A percentile compares a stretch with the other conserved stretches of the same genome.
Evolutionary conservation across 768 basidiomycete species (phyloP).

Genomic region (Agrocybe praecox): DNA sequence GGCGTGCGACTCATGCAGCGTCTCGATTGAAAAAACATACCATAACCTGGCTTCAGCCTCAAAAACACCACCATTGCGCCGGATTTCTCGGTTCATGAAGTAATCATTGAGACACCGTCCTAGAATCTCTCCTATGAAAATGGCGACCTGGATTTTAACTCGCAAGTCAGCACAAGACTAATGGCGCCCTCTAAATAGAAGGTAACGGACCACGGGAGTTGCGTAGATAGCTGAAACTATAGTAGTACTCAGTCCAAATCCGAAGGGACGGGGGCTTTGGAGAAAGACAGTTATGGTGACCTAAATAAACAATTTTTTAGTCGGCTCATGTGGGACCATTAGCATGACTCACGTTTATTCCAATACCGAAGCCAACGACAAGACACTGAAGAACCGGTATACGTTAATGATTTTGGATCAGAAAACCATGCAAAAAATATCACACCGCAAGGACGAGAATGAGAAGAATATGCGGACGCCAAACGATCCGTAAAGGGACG

Average conservation of each 20-base stretch:
- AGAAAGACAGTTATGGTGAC: slow-evolving; percentile 71
- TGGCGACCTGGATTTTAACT: too few relatives aligned
- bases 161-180: neutral
- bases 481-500: slow-evolving; percentile 53
- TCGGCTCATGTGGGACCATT: neutral
- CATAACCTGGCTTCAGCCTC: slow-evolving; percentile 64
- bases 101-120: slow-evolving; percentile 58
- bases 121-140: slow-evolving; percentile 51
- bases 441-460: slow-evolving; percentile 54
- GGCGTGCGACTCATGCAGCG: too few relatives aligned
- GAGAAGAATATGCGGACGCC: slow-evolving; percentile 63
- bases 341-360: slow-evolving; percentile 51
- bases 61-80: slow-evolving; percentile 57
- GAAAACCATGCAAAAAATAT: neutral
- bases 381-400: slow-evolving; percentile 31
- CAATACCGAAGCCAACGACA: slow-evolving; percentile 66
- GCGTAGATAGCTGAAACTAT: slow-evolving; percentile 56
- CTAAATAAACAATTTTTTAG: slow-evolving; percentile 25
- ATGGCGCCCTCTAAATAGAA: neutral
- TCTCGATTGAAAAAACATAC: slow-evolving; percentile 28
- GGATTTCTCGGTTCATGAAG: slow-evolving; percentile 47
- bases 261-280: slow-evolving; percentile 53
- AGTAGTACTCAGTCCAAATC: slow-evolving; percentile 53
- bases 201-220: slow-evolving; percentile 52
- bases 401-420: slow-evolving; percentile 11